Percentiles rank a stretch among this genome's conserved stretches.
phyloP scores from a whole-genome alignment of 1,284 basidiomycete genomes.

The Trichosporon sp. region DNA sequence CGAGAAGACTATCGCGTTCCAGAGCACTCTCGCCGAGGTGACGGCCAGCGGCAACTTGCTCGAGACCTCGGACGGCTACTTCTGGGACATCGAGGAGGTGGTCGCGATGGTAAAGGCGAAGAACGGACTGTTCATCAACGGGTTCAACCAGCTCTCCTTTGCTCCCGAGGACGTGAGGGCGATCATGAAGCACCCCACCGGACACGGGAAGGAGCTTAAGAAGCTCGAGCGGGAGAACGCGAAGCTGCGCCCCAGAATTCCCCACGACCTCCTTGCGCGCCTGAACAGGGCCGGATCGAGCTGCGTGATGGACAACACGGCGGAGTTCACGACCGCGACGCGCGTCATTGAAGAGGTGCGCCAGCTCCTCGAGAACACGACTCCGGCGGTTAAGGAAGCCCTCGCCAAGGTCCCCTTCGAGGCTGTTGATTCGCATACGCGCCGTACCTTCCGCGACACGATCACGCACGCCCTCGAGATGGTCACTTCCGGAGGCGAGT shows the following conservation, averaged over 20 bases:
- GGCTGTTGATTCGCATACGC: slow-evolving; percentile 21
- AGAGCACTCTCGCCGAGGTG: slow-evolving; percentile 21
- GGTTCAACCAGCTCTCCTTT: slow-evolving; percentile 25
- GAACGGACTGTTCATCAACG: slow-evolving; percentile 28
- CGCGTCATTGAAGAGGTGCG: not conserved
- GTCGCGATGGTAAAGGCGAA: slow-evolving; percentile 19
- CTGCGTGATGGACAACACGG: not conserved
- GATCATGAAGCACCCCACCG: slow-evolving; percentile 23
- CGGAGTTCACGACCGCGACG: not conserved
- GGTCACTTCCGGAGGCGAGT: slow-evolving; percentile 26
- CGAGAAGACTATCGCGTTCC: slow-evolving; percentile 24
- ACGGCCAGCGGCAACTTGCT: slow-evolving; percentile 22
- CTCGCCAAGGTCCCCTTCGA: not conserved
- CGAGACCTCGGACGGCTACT: slow-evolving; percentile 26
- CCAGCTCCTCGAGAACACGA: not conserved
- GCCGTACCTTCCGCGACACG: slow-evolving; percentile 25
- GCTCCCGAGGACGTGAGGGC: slow-evolving; percentile 18
- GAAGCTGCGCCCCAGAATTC: slow-evolving; percentile 1
- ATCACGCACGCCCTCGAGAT: slow-evolving; percentile 25
- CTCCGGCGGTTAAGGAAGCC: not conserved
- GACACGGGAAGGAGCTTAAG: not conserved
- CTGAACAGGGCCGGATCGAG: not conserved
- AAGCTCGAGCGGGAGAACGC: slow-evolving; percentile 17
- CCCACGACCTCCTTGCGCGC: not conserved
- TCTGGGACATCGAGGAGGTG: slow-evolving; percentile 30